Base-by-base conservation (phyloP, 208 protist species). In the Herpetomonas samuelpessoai region DNA sequence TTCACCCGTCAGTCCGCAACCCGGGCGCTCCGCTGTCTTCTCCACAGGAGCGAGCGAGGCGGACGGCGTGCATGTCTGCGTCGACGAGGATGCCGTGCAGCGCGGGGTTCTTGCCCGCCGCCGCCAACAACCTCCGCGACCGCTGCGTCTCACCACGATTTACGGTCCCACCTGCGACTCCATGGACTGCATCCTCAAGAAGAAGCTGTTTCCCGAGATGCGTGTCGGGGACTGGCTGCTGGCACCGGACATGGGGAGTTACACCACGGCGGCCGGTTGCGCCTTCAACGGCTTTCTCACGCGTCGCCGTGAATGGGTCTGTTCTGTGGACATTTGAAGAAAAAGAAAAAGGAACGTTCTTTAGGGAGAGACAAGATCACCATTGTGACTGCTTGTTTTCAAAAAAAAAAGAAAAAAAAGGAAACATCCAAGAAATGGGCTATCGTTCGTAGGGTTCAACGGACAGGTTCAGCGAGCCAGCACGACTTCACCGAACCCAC, bases 151-250 rank as follows among this genome's bases (percentile, higher is more conserved):
- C 22, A 88, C 75, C 1, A 91, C 79, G 50, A 68, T 95, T 44
- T 96, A 92, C 53, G 89, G 89, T 29, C 89, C 89, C 26, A 96
- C 89, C 38, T 96, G 89, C 58, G 89, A 96, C 65, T 80, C 69
- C 22, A 45, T 96, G 45, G 89, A 96, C 65, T 83, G 79, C 61
- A 89, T 95, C 27, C 47, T 84, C 19, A 86, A 89, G 64, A 55
- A 71, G 51, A 65, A 76, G 53, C 57, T 64, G 2, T 88, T 95
- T 51, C 88, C 88, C 1, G 76, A 90, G 67, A 75, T 91, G 68
- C 54, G 71, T 24, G 46, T 93, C 14, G 91, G 88, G 9, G 91
- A 97, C 58, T 96, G 83, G 81, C 62, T 97, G 24, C 51, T 92
- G 41, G 82, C 57, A 38, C 66, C 73, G 12, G 68, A 90, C 65